Conservation (phyloP, 2,329 filamentous ascomycete genomes). For the Arachnomyces sp. region DNA sequence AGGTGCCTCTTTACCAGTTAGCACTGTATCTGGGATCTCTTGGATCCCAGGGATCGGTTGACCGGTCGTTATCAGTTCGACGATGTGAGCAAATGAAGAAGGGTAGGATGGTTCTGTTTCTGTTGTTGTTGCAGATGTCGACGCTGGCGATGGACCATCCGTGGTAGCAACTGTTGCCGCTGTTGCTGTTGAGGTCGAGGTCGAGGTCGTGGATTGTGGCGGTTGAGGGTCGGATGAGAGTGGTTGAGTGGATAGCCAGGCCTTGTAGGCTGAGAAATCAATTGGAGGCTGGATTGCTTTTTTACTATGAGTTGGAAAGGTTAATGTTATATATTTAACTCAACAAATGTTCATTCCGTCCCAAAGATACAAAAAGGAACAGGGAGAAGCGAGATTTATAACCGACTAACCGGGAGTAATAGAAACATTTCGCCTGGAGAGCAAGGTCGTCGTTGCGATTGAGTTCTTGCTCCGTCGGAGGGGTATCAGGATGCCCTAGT, state of each 20-base stretch:
- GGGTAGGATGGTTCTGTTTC: conserved; percentile 60
- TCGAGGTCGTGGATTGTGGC: neutral
- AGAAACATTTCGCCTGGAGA: conserved; percentile 42
- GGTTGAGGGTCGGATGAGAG: conserved; percentile 8
- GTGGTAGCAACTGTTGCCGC: conserved; percentile 7
- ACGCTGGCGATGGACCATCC: conserved; percentile 6
- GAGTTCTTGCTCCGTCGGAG: conserved; percentile 33
- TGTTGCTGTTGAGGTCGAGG: conserved; percentile 9
- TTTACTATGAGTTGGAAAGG: conserved; percentile 23
- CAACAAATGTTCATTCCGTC: too few relatives aligned
- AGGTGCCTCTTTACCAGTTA: conserved; percentile 59
- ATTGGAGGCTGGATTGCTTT: conserved; percentile 39
- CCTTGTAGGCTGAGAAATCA: conserved; percentile 61
- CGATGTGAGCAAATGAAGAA: conserved; percentile 74
- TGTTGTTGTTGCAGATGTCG: conserved; percentile 4
- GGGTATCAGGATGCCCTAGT: conserved; percentile 33
- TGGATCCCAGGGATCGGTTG: conserved; percentile 80
- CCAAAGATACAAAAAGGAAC: neutral
- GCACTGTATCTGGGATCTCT: conserved; percentile 73
- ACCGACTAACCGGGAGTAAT: conserved; percentile 37
- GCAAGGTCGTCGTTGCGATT: conserved; percentile 34
- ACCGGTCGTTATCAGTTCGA: conserved; percentile 74
- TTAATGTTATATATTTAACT: neutral
- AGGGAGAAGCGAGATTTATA: neutral
- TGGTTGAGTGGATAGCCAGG: conserved; percentile 43